Percentiles rank a stretch among this genome's conserved stretches.
These are phyloP conservation scores for Pseudoneurospora amorphoporcata DNA, from an alignment of 495 filamentous ascomycete species.

Conservation along the genomic window DNA sequence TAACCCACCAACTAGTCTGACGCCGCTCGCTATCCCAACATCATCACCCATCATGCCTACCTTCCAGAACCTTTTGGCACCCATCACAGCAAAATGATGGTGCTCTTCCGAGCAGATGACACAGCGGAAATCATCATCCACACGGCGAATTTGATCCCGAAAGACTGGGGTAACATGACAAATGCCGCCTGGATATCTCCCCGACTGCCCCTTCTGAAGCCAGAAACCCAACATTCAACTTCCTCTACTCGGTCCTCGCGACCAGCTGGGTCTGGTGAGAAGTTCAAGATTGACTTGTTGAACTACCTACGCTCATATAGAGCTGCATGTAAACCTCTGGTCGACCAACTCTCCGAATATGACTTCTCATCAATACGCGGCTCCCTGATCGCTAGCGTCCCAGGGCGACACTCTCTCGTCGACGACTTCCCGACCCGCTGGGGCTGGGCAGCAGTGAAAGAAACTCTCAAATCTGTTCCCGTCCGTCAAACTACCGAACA, in stretches of 20 bases:
- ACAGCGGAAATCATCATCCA: slow-evolving; percentile 74
- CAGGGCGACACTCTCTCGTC: slow-evolving; percentile 49
- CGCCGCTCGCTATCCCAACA: slow-evolving; percentile 53
- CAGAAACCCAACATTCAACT: background rate
- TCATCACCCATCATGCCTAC: slow-evolving; percentile 61
- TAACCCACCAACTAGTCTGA: background rate
- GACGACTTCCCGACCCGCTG: slow-evolving; percentile 41
- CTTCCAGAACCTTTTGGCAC: slow-evolving; percentile 85
- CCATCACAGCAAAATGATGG: slow-evolving; percentile 73
- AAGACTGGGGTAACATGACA: slow-evolving; percentile 82
- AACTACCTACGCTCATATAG: slow-evolving; percentile 63
- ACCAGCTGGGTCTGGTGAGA: slow-evolving; percentile 47
- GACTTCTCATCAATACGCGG: slow-evolving; percentile 65
- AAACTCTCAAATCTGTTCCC: slow-evolving; percentile 47
- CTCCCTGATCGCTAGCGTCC: slow-evolving; percentile 66
- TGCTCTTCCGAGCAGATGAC: slow-evolving; percentile 68
- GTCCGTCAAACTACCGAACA: background rate
- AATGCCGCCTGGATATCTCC: slow-evolving; percentile 80
- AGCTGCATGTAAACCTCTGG: slow-evolving; percentile 36
- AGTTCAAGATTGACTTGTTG: slow-evolving; percentile 69
- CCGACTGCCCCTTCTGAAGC: slow-evolving; percentile 42
- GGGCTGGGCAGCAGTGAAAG: slow-evolving; percentile 64
- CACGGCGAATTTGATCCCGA: slow-evolving; percentile 78
- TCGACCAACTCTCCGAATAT: slow-evolving; percentile 47
- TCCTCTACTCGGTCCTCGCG: background rate